phyloP scores from a whole-genome alignment of 192 early-diverging fungal species.

The Jimgerdemannia lactiflua region DNA sequence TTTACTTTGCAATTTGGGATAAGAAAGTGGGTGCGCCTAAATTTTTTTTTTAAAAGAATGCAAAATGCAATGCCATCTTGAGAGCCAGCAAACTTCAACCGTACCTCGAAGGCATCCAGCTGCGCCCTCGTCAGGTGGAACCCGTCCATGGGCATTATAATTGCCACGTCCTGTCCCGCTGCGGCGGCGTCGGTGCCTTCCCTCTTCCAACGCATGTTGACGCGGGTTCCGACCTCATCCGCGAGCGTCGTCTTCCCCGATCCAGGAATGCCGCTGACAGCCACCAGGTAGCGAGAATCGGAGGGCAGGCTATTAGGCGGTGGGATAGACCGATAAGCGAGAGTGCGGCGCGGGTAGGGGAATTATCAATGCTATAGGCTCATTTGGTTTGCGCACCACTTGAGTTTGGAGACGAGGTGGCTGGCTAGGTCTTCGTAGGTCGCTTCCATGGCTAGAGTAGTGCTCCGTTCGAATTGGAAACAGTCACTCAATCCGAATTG shows the following conservation, averaged over 20 bases:
- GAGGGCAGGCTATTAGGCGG: neutral
- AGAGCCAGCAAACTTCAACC: neutral
- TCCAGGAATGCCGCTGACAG: slow-evolving; percentile 30
- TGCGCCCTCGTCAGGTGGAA: slow-evolving; percentile 42
- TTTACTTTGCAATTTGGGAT: neutral
- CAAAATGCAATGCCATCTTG: neutral
- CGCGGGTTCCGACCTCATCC: slow-evolving; percentile 4
- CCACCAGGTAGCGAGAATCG: neutral
- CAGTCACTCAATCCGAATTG: no score
- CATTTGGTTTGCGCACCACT: no score
- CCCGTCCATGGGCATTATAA: slow-evolving; percentile 52
- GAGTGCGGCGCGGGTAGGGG: no score
- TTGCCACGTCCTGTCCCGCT: slow-evolving; percentile 12
- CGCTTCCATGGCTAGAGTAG: no score
- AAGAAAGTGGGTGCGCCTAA: neutral
- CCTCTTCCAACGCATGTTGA: slow-evolving; percentile 13
- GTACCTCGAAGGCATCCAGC: slow-evolving; percentile 26
- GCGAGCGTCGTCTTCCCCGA: slow-evolving; percentile 39
- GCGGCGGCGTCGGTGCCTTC: neutral
- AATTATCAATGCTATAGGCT: no score
- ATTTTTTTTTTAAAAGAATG: neutral
- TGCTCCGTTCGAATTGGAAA: no score
- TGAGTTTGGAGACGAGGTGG: no score
- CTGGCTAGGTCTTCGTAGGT: no score
- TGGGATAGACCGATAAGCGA: neutral